Conservation (phyloP, 1,139 yeast species). For the Blastobotrys indianensis region DNA sequence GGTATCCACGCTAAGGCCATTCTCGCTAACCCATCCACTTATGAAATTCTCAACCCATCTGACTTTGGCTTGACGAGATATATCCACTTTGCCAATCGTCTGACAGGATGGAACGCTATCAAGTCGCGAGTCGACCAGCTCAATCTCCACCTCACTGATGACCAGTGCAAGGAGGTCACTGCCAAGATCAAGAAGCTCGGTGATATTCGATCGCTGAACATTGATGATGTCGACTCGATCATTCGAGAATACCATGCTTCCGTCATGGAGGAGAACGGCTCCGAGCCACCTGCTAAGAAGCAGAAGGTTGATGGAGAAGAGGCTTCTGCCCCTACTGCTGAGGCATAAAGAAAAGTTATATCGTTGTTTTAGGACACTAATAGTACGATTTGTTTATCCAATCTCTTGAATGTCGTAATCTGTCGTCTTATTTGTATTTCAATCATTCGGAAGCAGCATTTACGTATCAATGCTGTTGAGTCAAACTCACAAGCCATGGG, state of each 20-base stretch:
- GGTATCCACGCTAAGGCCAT: slow-evolving; percentile 99
- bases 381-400: neutral
- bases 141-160: slow-evolving; percentile 83
- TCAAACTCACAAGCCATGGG: too few relatives aligned
- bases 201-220: slow-evolving; percentile 88
- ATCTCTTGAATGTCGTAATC: too few relatives aligned
- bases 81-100: slow-evolving; percentile 94
- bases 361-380: neutral
- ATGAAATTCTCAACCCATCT: slow-evolving; percentile 89
- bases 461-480: too few relatives aligned
- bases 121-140: slow-evolving; percentile 97
- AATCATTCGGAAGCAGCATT: too few relatives aligned
- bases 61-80: slow-evolving; percentile 95
- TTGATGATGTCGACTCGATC: slow-evolving; percentile 95
- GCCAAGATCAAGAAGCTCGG: slow-evolving; percentile 89
- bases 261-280: slow-evolving; percentile 29
- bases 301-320: slow-evolving; percentile 20
- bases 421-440: too few relatives aligned
- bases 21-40: slow-evolving; percentile 95
- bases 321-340: too few relatives aligned
- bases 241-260: slow-evolving; percentile 89
- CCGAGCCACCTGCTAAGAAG: slow-evolving; percentile 27
- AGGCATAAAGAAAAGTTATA: too few relatives aligned
- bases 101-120: slow-evolving; percentile 99
- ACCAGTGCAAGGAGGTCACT: slow-evolving; percentile 92